Percentiles rank a stretch among this genome's conserved stretches.
phyloP scores from a whole-genome alignment of 345 rosid species.

The Gossypium sturtianum region DNA sequence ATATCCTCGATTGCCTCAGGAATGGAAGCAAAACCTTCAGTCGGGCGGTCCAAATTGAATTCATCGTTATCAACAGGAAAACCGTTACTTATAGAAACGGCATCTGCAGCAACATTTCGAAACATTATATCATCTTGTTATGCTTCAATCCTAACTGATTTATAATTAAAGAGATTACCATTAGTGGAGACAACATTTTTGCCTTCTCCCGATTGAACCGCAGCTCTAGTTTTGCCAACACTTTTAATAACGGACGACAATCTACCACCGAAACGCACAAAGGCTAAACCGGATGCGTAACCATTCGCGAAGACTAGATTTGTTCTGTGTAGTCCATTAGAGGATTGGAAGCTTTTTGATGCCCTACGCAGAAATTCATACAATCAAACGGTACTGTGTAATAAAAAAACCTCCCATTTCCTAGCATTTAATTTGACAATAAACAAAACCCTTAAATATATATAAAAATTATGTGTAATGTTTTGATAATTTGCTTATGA shows the following conservation, averaged over 20 bases:
- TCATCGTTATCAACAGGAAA: slow-evolving; percentile 54
- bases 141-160: slow-evolving; percentile 19
- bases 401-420: neutral
- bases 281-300: slow-evolving; percentile 22
- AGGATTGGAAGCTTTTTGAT: slow-evolving; percentile 33
- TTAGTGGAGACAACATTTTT: slow-evolving; percentile 28
- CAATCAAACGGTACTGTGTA: neutral
- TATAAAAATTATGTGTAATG: neutral
- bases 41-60: slow-evolving; percentile 63
- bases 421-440: neutral
- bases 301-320: slow-evolving; percentile 24
- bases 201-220: slow-evolving; percentile 55
- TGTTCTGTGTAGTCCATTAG: slow-evolving; percentile 32
- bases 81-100: slow-evolving; percentile 29
- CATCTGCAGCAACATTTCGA: slow-evolving; percentile 42
- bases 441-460: neutral
- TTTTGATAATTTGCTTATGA: neutral
- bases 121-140: slow-evolving; percentile 38
- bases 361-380: slow-evolving; percentile 22
- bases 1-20: slow-evolving; percentile 85
- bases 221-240: slow-evolving; percentile 38
- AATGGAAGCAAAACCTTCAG: slow-evolving; percentile 69
- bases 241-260: slow-evolving; percentile 29
- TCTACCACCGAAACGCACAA: slow-evolving; percentile 21
- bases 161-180: slow-evolving; percentile 24